A percentile compares a stretch with the other conserved stretches of the same genome.
phyloP scores from a whole-genome alignment of 78 protist genomes.

The Emiliania huxleyi region DNA sequence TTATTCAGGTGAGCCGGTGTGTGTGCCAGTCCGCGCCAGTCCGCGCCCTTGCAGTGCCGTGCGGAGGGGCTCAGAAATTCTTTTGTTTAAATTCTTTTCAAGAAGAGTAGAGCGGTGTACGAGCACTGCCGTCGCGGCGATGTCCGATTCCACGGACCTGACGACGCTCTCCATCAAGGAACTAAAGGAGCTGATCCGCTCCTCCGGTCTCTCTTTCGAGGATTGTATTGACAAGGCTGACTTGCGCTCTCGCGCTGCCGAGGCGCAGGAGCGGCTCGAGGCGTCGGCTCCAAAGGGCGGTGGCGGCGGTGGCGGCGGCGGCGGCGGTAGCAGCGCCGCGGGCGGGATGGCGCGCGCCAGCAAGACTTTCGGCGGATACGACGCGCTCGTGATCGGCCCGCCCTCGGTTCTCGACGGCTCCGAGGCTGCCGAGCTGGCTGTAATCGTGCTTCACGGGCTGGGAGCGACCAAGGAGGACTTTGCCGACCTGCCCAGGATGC shows the following conservation, averaged over 20 bases:
- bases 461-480: slow-evolving; percentile 33
- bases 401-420: neutral
- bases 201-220: neutral
- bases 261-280: neutral
- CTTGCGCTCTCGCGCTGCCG: neutral
- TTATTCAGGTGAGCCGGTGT: too few relatives aligned
- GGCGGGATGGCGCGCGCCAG: neutral
- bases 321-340: neutral
- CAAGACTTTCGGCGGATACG: neutral
- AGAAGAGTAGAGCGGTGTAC: too few relatives aligned
- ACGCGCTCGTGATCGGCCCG: neutral
- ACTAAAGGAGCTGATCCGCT: neutral
- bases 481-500: neutral
- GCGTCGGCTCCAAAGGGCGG: neutral
- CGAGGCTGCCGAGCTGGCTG: neutral
- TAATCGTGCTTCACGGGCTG: slow-evolving; percentile 36
- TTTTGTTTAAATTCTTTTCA: too few relatives aligned
- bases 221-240: slow-evolving; percentile 22
- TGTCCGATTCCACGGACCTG: too few relatives aligned
- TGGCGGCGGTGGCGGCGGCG: neutral
- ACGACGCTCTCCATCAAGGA: neutral
- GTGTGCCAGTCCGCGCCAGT: too few relatives aligned
- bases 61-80: too few relatives aligned
- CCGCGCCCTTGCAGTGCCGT: too few relatives aligned
- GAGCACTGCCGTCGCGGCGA: too few relatives aligned